A percentile compares a stretch with the other conserved stretches of the same genome.
phyloP scores from a whole-genome alignment of 164 flowering plant species.

The Cinnamomum micranthum region DNA sequence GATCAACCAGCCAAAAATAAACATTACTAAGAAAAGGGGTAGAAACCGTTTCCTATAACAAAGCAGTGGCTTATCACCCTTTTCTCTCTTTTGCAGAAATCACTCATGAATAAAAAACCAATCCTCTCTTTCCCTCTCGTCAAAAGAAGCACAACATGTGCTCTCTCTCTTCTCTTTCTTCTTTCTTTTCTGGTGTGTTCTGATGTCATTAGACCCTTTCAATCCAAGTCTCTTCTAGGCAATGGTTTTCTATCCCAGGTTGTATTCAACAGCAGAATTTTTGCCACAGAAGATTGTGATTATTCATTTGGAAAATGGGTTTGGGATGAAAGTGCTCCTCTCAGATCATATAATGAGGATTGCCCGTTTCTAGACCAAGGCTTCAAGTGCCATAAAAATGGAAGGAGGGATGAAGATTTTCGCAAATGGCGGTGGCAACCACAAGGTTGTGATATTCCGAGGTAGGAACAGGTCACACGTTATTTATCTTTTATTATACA shows the following conservation, averaged over 20 bases:
- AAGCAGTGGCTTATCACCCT: no score
- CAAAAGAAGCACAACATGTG: constrained; percentile 12
- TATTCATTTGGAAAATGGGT: constrained; percentile 57
- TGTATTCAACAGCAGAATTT: neutral
- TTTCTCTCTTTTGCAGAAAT: no score
- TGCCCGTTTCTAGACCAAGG: constrained; percentile 69
- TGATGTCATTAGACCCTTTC: constrained; percentile 15
- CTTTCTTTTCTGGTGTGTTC: constrained; percentile 13
- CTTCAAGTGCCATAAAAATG: constrained; percentile 51
- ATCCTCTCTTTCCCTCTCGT: constrained; percentile 5
- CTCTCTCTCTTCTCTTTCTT: constrained; percentile 19
- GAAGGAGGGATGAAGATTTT: constrained; percentile 47
- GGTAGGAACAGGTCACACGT: constrained; percentile 27
- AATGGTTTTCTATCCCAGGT: constrained; percentile 16
- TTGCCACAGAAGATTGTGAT: constrained; percentile 24
- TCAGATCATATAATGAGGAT: constrained; percentile 28
- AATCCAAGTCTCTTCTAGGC: constrained; percentile 16
- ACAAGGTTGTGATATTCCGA: constrained; percentile 52
- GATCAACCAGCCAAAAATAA: no score
- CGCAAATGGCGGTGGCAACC: constrained; percentile 78
- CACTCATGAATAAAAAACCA: neutral
- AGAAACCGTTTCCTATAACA: no score
- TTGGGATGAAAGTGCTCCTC: constrained; percentile 28
- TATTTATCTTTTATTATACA: no score
- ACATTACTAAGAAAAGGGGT: no score